Conservation (phyloP, 768 basidiomycete species). For the Phylloporus scabripes region DNA sequence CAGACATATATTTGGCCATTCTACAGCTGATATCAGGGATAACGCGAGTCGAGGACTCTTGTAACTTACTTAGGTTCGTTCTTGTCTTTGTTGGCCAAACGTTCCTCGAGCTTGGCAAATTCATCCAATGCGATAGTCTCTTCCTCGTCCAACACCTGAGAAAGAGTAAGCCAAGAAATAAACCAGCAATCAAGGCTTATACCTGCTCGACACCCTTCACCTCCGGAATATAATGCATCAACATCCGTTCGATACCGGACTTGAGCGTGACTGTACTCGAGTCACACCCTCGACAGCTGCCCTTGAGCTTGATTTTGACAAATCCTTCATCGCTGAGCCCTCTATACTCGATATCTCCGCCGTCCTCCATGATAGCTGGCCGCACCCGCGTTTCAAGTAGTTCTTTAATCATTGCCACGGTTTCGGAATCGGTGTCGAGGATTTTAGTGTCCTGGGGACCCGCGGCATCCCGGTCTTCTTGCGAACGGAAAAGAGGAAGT, state of each 20-base stretch:
- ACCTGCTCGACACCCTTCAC: slow-evolving; percentile 90
- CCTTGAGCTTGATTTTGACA: slow-evolving; percentile 89
- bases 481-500: slow-evolving; percentile 76
- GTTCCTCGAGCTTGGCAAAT: slow-evolving; percentile 82
- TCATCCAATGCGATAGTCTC: slow-evolving; percentile 83
- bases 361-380: slow-evolving; percentile 98
- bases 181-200: slow-evolving; percentile 2
- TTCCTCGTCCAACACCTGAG: slow-evolving; percentile 83
- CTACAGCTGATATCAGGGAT: slow-evolving; percentile 32
- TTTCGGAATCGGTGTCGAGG: slow-evolving; percentile 91
- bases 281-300: slow-evolving; percentile 93
- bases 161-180: slow-evolving; percentile 5
- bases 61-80: slow-evolving; percentile 43
- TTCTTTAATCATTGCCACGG: slow-evolving; percentile 99
- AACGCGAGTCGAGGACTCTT: not conserved
- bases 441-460: slow-evolving; percentile 93
- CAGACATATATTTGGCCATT: slow-evolving; percentile 81
- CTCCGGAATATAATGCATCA: slow-evolving; percentile 98
- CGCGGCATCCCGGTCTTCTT: slow-evolving; percentile 71
- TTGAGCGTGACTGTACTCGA: slow-evolving; percentile 95
- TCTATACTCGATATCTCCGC: slow-evolving; percentile 95
- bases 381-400: slow-evolving; percentile 90
- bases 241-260: slow-evolving; percentile 95
- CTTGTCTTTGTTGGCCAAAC: slow-evolving; percentile 44
- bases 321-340: slow-evolving; percentile 82